These are phyloP conservation scores for Colletotrichum cordylinicola DNA, from an alignment of 2,329 filamentous ascomycete species.

Conservation along the genomic window DNA sequence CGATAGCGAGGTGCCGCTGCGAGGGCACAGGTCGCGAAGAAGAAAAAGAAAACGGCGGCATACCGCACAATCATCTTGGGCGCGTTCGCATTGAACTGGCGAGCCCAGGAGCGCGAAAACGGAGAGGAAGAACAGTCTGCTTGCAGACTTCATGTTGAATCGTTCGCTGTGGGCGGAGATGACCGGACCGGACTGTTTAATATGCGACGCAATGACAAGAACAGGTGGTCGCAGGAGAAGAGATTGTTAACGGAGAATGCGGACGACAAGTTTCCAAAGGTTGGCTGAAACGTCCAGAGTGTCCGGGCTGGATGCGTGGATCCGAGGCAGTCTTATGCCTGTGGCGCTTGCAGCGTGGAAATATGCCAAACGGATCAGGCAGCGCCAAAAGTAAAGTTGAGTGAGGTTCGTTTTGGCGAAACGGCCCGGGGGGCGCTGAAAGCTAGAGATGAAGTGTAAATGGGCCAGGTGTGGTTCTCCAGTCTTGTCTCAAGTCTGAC, in stretches of 20 bases:
- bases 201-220: neutral
- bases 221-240: neutral
- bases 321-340: neutral
- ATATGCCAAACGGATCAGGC: neutral
- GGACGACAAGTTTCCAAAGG: constrained; percentile 16
- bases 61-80: constrained; percentile 60
- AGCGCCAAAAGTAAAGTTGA: neutral
- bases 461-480: neutral
- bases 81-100: constrained; percentile 48
- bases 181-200: neutral
- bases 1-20: constrained; percentile 23
- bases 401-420: constrained; percentile 13
- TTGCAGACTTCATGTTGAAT: constrained; percentile 55
- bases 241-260: neutral
- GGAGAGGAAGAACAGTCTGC: constrained; percentile 60
- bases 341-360: neutral
- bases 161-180: neutral
- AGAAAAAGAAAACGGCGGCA: constrained; percentile 34
- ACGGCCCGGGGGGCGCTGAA: constrained; percentile 8
- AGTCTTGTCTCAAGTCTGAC: constrained; percentile 4
- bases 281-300: constrained; percentile 14
- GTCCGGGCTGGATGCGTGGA: neutral
- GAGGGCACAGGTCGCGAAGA: constrained; percentile 19
- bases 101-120: constrained; percentile 61
- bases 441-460: constrained; percentile 4